Conservation (phyloP, 148 eudicot species). For the Agrostemma githago region DNA sequence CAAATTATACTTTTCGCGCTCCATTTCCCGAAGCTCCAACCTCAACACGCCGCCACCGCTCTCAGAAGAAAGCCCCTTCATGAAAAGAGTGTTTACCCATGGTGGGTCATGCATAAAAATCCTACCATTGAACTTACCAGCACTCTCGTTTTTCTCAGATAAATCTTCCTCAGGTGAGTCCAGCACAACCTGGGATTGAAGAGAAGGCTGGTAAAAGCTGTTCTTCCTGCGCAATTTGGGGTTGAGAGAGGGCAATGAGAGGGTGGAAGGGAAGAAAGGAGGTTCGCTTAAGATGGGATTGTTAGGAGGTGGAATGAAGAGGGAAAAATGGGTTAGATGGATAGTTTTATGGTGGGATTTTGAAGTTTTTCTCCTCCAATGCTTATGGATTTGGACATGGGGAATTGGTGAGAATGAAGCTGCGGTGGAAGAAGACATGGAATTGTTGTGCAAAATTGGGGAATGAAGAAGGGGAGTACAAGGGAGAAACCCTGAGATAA, state of each 20-base stretch:
- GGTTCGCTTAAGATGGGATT: conserved; percentile 21
- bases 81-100: conserved; percentile 58
- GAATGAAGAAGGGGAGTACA: neutral
- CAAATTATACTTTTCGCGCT: conserved; percentile 32
- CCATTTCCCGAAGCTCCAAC: conserved; percentile 27
- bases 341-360: conserved; percentile 26
- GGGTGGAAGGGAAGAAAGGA: conserved; percentile 50
- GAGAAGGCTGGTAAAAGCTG: conserved; percentile 29
- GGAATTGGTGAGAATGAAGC: conserved; percentile 55
- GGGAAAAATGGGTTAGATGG: conserved; percentile 24
- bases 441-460: neutral
- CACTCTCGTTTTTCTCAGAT: conserved; percentile 21
- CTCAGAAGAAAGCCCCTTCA: conserved; percentile 36
- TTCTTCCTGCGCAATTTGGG: conserved; percentile 15
- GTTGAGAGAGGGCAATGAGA: conserved; percentile 43
- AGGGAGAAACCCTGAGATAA: conserved; percentile 29
- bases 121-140: conserved; percentile 29
- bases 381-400: conserved; percentile 37
- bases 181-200: conserved; percentile 38
- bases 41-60: conserved; percentile 18
- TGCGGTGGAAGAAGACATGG: conserved; percentile 59
- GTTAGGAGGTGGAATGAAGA: conserved; percentile 30
- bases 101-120: conserved; percentile 67
- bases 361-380: conserved; percentile 22
- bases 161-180: conserved; percentile 59